Percentiles rank a stretch among this genome's conserved stretches.
These are phyloP conservation scores for Macaranga tanarius DNA, from an alignment of 441 rosid species.

Conservation along the genomic window DNA sequence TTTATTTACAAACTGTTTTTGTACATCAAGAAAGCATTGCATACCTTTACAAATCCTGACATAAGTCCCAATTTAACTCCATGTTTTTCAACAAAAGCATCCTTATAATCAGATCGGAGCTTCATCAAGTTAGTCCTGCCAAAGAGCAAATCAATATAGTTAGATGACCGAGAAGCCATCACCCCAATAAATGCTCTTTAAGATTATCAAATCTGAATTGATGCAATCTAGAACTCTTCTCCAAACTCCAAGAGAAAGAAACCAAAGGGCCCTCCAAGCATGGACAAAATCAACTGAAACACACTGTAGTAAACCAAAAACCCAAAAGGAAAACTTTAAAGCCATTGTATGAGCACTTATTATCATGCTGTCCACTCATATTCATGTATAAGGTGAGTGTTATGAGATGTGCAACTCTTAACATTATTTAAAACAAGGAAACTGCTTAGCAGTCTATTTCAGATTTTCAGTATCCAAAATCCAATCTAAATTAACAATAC, in stretches of 20 bases:
- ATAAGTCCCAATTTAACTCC: conserved; percentile 95
- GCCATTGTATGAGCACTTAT: background rate
- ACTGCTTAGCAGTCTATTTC: background rate
- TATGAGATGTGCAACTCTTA: background rate
- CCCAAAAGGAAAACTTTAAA: background rate
- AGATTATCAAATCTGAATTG: background rate
- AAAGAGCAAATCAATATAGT: conserved; percentile 8
- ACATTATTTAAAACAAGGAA: background rate
- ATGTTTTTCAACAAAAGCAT: conserved; percentile 88
- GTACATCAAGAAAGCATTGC: conserved; percentile 1
- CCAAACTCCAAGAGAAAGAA: background rate
- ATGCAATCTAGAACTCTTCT: background rate
- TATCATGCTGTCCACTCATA: background rate
- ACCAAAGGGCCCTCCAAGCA: background rate
- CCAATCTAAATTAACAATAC: background rate
- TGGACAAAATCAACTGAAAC: background rate
- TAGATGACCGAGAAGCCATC: background rate
- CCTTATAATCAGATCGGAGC: conserved; percentile 94
- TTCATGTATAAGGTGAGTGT: background rate
- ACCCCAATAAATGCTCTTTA: background rate
- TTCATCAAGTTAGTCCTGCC: conserved; percentile 96
- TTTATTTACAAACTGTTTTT: background rate
- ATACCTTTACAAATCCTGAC: conserved; percentile 95
- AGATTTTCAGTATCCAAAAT: background rate
- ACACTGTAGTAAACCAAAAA: background rate